Base-by-base conservation (phyloP, 371 early-diverging fungal genomes). In the Mucor lusitanicus region DNA sequence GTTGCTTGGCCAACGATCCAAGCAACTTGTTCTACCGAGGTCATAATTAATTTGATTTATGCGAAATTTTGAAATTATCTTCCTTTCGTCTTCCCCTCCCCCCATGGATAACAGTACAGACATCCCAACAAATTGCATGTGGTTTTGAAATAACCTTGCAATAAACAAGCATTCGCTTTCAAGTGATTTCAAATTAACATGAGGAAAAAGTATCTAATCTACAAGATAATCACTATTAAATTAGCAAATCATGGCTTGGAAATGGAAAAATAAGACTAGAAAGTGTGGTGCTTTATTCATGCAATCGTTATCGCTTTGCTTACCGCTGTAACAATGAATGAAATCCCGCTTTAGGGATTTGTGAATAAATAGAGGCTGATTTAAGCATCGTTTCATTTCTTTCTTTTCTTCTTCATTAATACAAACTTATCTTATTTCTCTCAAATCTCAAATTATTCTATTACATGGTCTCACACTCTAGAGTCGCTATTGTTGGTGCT, bases 401-500 rank as follows among this genome's bases (percentile, higher is more conserved):
- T 27, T 56, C 35, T 57, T 28, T 61, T 35, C 37, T 37, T 48
- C 27, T 17, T 19, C 35, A 35, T 7, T 46, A 21, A 11, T 46
- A 21, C 8, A 46, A 46, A 46, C 46, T 19, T 46, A 46, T 46
- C 46, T 46, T 37, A 7, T 62, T 8, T 54, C 44, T 23, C n/a
- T 39, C 8, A 53, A 62, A 62, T 2, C n/a, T 56, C n/a, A 33
- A n/a, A 56, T 11, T 46, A 42, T 35, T 44, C 19, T 28, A n/a
- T 23, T 30, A 27, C 12, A 74, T 68, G 66, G 68, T 68, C 13
- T 37, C 65, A 62, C 68, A 63, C 37, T 74, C 68, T 25, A 73
- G 69, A 63, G 81, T 89, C 32, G 88, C 94, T 37, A 82, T 94
- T 62, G 85, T 94, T 44, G 94, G 94, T 59, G 90, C 93, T 57